Conservation (phyloP, 257 asterid species). For the Echites panduratus region DNA sequence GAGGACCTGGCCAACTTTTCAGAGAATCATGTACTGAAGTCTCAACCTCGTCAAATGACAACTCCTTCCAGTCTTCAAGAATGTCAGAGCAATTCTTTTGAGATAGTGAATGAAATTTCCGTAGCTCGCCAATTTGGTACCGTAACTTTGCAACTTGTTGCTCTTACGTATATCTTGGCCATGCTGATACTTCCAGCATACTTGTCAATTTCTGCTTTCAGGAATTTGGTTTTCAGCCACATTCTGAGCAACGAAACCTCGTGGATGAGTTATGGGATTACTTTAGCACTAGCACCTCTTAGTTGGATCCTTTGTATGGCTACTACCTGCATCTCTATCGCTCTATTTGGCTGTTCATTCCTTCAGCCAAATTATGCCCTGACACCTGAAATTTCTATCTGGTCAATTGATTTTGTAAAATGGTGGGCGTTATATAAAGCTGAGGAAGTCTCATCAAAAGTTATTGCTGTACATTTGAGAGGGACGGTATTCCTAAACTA, state of each 20-base stretch:
- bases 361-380: slow-evolving; percentile 67
- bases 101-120: slow-evolving; percentile 43
- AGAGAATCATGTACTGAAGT: slow-evolving; percentile 45
- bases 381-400: slow-evolving; percentile 52
- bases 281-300: slow-evolving; percentile 48
- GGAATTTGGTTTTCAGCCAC: slow-evolving; percentile 29
- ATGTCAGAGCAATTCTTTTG: slow-evolving; percentile 32
- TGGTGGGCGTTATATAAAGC: slow-evolving; percentile 80
- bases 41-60: slow-evolving; percentile 35
- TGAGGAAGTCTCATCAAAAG: slow-evolving; percentile 60
- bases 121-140: slow-evolving; percentile 33
- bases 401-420: slow-evolving; percentile 55
- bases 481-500: slow-evolving; percentile 65
- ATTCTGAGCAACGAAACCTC: slow-evolving; percentile 22
- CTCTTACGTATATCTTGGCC: slow-evolving; percentile 42
- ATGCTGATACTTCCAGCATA: slow-evolving; percentile 61
- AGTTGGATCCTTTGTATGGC: slow-evolving; percentile 67
- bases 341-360: slow-evolving; percentile 58
- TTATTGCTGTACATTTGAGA: slow-evolving; percentile 55
- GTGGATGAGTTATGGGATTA: slow-evolving; percentile 32
- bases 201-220: slow-evolving; percentile 36
- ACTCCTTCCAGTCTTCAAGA: slow-evolving; percentile 24
- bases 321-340: slow-evolving; percentile 48
- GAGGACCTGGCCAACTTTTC: slow-evolving; percentile 73
- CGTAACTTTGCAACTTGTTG: slow-evolving; percentile 44